A percentile compares a stretch with the other conserved stretches of the same genome.
Conservation (phyloP, 805 yeast species). For the Saccharomycopsis microspora region DNA sequence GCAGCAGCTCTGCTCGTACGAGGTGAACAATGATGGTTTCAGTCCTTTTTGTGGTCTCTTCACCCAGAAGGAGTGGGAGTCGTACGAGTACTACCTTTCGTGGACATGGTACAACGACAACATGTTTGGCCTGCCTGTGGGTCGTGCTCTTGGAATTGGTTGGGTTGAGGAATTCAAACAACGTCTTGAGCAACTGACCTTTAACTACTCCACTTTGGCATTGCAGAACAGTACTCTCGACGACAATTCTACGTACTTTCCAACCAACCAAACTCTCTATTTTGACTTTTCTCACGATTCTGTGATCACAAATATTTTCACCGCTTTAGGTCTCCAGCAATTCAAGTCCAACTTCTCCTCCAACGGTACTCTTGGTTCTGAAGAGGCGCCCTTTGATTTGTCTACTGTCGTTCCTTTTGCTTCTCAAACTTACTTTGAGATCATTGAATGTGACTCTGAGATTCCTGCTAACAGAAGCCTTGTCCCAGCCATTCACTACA, state of each 20-base stretch:
- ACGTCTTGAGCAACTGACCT: slow-evolving; percentile 21
- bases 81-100: slow-evolving; percentile 50
- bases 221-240: slow-evolving; percentile 33
- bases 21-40: slow-evolving; percentile 54
- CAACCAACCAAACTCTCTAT: slow-evolving; percentile 40
- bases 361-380: slow-evolving; percentile 4
- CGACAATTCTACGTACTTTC: slow-evolving; percentile 22
- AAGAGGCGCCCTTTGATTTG: slow-evolving; percentile 11
- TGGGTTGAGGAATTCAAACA: slow-evolving; percentile 32
- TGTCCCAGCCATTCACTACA: neutral
- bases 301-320: slow-evolving; percentile 46
- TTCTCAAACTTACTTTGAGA: slow-evolving; percentile 17
- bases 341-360: slow-evolving; percentile 9
- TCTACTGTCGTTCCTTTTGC: slow-evolving; percentile 17
- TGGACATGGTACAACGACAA: slow-evolving; percentile 46
- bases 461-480: slow-evolving; percentile 16
- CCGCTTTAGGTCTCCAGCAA: slow-evolving; percentile 47
- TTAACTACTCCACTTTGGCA: slow-evolving; percentile 13
- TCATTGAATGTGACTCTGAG: slow-evolving; percentile 17
- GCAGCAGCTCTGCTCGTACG: slow-evolving; percentile 66
- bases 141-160: slow-evolving; percentile 50
- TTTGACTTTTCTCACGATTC: slow-evolving; percentile 71
- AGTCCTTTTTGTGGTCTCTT: slow-evolving; percentile 59
- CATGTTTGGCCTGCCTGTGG: slow-evolving; percentile 54
- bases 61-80: slow-evolving; percentile 56